Evolutionary conservation across 371 early-diverging fungal species (phyloP).

Genomic region (Dichotomocladium elegans): DNA sequence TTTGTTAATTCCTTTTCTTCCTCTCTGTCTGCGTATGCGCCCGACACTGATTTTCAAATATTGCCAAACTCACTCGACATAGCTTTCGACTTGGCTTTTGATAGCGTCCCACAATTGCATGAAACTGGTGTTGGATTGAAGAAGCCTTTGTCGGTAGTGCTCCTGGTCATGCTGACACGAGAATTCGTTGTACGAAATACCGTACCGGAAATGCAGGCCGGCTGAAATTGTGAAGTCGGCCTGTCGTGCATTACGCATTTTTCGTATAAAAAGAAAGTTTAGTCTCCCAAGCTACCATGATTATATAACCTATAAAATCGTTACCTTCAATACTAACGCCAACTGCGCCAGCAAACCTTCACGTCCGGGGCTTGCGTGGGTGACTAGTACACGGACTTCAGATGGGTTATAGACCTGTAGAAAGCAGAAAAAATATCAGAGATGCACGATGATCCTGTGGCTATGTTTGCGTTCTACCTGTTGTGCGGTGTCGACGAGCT

Average conservation of each 20-base stretch:
- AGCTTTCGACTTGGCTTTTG: constrained; percentile 53
- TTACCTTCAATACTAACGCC: constrained; percentile 55
- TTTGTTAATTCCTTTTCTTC: not conserved
- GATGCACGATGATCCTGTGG: not conserved
- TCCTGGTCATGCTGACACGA: constrained; percentile 61
- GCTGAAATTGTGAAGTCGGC: constrained; percentile 68
- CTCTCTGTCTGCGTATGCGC: not conserved
- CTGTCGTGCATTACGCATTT: constrained; percentile 17
- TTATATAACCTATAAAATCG: not conserved
- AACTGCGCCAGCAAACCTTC: constrained; percentile 64
- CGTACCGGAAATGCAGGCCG: constrained; percentile 66
- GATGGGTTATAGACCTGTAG: constrained; percentile 50
- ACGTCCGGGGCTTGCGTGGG: constrained; percentile 63
- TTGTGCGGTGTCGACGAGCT: constrained; percentile 59
- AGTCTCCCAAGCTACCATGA: too few relatives aligned
- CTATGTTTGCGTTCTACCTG: constrained; percentile 18
- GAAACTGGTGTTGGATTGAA: constrained; percentile 54
- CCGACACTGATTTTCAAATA: not conserved
- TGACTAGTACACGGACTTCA: constrained; percentile 58
- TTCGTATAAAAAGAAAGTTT: not conserved
- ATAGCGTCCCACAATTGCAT: constrained; percentile 59
- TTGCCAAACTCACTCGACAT: constrained; percentile 53
- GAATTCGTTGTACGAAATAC: constrained; percentile 67
- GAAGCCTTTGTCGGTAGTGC: constrained; percentile 52
- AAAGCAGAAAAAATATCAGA: not conserved